These are phyloP conservation scores for Termitomyces sp. DNA, from an alignment of 1,284 basidiomycete genomes.

Conservation along the genomic window DNA sequence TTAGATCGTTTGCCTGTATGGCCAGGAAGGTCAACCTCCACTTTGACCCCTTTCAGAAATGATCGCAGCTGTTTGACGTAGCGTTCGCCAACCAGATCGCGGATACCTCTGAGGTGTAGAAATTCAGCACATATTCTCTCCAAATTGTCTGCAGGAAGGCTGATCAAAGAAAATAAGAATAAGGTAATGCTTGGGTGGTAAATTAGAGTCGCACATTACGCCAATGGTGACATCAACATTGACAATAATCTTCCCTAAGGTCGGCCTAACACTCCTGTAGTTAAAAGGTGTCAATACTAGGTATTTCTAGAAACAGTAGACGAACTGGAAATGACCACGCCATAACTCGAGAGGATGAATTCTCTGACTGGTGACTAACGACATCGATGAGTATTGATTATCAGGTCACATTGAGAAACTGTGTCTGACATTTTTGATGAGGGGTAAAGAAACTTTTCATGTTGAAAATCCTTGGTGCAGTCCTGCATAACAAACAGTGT, in stretches of 20 bases:
- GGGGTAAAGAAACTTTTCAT: constrained; percentile 27
- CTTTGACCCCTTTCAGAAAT: constrained; percentile 30
- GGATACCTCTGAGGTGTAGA: constrained; percentile 19
- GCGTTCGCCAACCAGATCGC: constrained; percentile 13
- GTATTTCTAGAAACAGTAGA: background rate
- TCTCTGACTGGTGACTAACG: constrained; percentile 8
- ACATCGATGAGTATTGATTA: constrained; percentile 8
- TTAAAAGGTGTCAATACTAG: background rate
- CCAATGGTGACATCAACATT: constrained; percentile 39
- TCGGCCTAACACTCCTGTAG: constrained; percentile 35
- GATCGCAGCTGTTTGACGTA: constrained; percentile 20
- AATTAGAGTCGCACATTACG: constrained; percentile 27
- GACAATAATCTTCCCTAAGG: constrained; percentile 31
- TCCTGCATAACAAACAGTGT: constrained; percentile 10
- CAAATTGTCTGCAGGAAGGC: constrained; percentile 18
- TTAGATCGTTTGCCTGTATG: constrained; percentile 24
- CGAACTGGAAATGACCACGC: constrained; percentile 35
- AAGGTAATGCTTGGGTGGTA: constrained; percentile 3
- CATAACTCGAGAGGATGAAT: constrained; percentile 32
- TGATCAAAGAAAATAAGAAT: background rate
- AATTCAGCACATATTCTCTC: constrained; percentile 26
- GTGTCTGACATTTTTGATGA: constrained; percentile 15
- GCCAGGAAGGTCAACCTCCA: constrained; percentile 21
- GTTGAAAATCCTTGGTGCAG: constrained; percentile 23
- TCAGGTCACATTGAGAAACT: background rate